Percentiles rank a stretch among this genome's conserved stretches.
Conservation (phyloP, 2,329 filamentous ascomycete species). For the Sarocladiaceae sp. region DNA sequence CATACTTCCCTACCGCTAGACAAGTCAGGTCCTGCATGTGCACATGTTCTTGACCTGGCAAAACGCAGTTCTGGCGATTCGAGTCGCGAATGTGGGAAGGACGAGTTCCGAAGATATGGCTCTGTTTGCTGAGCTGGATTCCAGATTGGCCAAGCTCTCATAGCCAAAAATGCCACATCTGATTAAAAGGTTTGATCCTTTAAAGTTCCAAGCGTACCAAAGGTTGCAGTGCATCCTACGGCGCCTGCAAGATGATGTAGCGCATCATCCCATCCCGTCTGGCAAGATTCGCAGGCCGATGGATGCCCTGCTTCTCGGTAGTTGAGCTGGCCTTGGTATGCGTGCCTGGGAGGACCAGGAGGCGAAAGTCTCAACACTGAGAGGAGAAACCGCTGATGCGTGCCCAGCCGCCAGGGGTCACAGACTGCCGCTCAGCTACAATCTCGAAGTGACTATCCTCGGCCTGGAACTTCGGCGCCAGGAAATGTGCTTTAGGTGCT, state of each 20-base stretch:
- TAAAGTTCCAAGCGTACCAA: background rate
- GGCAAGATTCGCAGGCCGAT: no score
- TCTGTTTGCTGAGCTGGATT: no score
- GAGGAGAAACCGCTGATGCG: background rate
- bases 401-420: background rate
- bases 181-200: no score
- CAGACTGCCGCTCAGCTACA: no score
- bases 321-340: background rate
- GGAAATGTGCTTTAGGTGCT: conserved; percentile 7
- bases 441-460: no score
- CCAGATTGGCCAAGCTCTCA: conserved; percentile 5
- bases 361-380: background rate
- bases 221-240: background rate
- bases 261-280: background rate
- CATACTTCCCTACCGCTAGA: background rate
- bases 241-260: conserved; percentile 2
- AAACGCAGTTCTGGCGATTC: background rate
- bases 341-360: background rate
- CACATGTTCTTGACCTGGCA: background rate
- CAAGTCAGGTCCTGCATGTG: background rate
- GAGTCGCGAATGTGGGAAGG: background rate
- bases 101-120: no score
- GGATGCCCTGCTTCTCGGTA: background rate
- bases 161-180: no score
- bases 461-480: no score